Evolutionary conservation across 306 rosid genomes (phyloP).

Genomic region (Cajanus cajan): DNA sequence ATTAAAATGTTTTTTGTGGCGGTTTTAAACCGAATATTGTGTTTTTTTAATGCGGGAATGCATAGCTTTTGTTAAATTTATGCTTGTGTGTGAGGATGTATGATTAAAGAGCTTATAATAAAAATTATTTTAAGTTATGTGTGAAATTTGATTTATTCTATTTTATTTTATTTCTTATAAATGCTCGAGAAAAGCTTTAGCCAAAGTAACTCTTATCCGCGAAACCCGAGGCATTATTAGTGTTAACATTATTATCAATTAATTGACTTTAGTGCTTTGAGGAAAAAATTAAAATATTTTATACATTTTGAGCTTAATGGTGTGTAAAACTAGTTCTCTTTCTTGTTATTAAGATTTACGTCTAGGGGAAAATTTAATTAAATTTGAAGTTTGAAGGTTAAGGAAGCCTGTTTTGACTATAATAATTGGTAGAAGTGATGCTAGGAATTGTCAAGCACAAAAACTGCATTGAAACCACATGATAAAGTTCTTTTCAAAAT

Average conservation of each 20-base stretch:
- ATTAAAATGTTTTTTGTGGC: no score
- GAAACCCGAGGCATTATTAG: no score
- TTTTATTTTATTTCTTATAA: background rate
- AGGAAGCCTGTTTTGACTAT: conserved; percentile 33
- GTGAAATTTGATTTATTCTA: background rate
- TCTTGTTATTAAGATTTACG: background rate
- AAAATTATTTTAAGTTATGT: no score
- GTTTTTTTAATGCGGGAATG: no score
- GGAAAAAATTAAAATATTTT: background rate
- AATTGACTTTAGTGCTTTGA: conserved; percentile 19
- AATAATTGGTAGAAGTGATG: conserved; percentile 28
- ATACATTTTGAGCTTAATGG: background rate
- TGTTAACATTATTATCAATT: conserved; percentile 22
- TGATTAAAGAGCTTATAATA: no score
- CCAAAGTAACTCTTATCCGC: background rate
- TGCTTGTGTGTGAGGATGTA: no score
- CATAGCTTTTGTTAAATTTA: no score
- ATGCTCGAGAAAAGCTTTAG: background rate
- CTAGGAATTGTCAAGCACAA: conserved; percentile 36
- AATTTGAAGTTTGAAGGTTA: conserved; percentile 14
- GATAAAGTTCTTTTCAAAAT: conserved; percentile 34
- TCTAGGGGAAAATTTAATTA: background rate
- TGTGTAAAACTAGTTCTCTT: conserved; percentile 17
- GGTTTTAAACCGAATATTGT: no score
- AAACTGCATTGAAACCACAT: conserved; percentile 39